phyloP scores from a whole-genome alignment of 192 early-diverging fungal genomes.

The Funneliformis geosporum region DNA sequence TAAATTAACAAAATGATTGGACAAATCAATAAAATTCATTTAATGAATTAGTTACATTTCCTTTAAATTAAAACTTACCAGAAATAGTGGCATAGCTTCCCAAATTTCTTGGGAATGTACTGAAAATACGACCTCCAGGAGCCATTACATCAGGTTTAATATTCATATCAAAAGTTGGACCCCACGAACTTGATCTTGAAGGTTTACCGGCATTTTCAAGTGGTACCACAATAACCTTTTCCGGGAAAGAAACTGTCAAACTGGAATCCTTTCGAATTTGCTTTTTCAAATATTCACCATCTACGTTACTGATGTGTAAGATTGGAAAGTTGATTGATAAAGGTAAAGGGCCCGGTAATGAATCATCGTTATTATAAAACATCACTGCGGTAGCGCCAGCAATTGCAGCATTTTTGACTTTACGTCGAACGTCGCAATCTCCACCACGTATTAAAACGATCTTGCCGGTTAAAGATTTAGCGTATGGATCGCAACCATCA shows the following conservation, averaged over 20 bases:
- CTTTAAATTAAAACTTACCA: constrained; percentile 36
- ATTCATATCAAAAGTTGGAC: constrained; percentile 68
- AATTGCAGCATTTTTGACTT: constrained; percentile 52
- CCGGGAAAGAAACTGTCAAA: constrained; percentile 47
- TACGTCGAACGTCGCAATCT: constrained; percentile 65
- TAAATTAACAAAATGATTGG: constrained; percentile 33
- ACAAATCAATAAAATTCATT: too few relatives aligned
- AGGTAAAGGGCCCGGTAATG: constrained; percentile 21
- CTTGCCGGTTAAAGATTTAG: constrained; percentile 43
- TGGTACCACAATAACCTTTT: constrained; percentile 43
- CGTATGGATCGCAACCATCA: constrained; percentile 59
- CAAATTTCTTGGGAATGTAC: constrained; percentile 55
- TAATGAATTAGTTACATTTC: too few relatives aligned
- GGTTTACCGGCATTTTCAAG: constrained; percentile 61
- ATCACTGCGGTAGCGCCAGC: constrained; percentile 68
- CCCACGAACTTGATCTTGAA: constrained; percentile 74
- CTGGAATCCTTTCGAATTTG: constrained; percentile 42
- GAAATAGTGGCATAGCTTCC: constrained; percentile 37
- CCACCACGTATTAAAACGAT: constrained; percentile 71
- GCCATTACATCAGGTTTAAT: constrained; percentile 64
- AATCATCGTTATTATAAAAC: constrained; percentile 57
- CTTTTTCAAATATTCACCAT: constrained; percentile 52
- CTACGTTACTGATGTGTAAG: constrained; percentile 54
- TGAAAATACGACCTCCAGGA: constrained; percentile 65
- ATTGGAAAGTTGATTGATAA: constrained; percentile 46